These are phyloP conservation scores for Ophiostoma quercus DNA, from an alignment of 2,329 filamentous ascomycete genomes.

Conservation along the genomic window DNA sequence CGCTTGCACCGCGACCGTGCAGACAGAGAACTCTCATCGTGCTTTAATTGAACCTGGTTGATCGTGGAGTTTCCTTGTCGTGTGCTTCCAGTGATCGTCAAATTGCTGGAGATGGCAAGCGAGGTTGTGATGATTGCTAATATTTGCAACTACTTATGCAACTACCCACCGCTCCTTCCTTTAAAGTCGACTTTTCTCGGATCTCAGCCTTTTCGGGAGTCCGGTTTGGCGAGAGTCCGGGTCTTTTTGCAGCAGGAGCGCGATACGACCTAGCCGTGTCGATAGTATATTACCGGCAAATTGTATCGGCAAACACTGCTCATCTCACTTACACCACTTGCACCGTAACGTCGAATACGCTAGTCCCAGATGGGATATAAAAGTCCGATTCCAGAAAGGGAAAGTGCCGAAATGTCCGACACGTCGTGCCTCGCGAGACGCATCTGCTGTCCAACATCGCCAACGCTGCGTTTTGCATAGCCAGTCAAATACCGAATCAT, in stretches of 20 bases:
- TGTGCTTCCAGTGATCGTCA: neutral
- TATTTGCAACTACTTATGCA: neutral
- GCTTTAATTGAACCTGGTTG: neutral
- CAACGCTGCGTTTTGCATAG: neutral
- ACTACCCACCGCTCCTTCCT: neutral
- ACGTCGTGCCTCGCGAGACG: neutral
- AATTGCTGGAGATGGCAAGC: neutral
- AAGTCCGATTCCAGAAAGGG: neutral
- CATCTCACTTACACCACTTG: conserved; percentile 11
- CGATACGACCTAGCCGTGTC: neutral
- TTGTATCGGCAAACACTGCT: neutral
- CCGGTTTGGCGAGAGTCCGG: conserved; percentile 25
- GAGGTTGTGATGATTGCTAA: neutral
- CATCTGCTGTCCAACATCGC: conserved; percentile 2
- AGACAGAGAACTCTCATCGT: conserved; percentile 37
- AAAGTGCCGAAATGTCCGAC: conserved; percentile 5
- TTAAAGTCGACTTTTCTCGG: neutral
- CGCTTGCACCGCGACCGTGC: conserved; percentile 38
- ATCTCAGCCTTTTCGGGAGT: conserved; percentile 23
- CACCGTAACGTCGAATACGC: neutral
- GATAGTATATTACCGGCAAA: neutral
- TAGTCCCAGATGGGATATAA: neutral
- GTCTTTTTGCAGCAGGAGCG: neutral
- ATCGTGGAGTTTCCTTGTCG: neutral
- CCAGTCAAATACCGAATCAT: neutral